Evolutionary conservation across 2,329 filamentous ascomycete species (phyloP).

Genomic region (Lecanicillium sp.): DNA sequence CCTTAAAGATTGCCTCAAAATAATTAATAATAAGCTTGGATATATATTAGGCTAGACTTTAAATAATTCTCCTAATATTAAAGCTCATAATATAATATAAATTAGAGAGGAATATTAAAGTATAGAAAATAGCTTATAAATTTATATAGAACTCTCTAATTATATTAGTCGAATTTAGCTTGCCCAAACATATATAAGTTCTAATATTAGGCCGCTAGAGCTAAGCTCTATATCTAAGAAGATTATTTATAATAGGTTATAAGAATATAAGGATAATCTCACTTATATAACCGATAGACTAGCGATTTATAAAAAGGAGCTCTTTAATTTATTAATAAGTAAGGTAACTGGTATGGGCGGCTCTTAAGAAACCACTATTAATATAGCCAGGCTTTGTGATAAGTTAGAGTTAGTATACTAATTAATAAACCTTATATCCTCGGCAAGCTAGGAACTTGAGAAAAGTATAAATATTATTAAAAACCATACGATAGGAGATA

Average conservation of each 20-base stretch:
- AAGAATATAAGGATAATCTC: slow-evolving; percentile 14
- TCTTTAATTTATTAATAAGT: background rate
- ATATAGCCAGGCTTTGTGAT: slow-evolving; percentile 12
- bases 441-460: slow-evolving; percentile 13
- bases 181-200: background rate
- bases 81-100: slow-evolving; percentile 9
- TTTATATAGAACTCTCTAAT: slow-evolving; percentile 18
- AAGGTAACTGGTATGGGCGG: background rate
- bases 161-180: slow-evolving; percentile 18
- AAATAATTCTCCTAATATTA: background rate
- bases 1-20: slow-evolving; percentile 15
- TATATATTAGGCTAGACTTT: slow-evolving; percentile 4
- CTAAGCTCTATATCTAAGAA: slow-evolving; percentile 6
- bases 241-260: slow-evolving; percentile 11
- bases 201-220: background rate
- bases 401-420: slow-evolving; percentile 14
- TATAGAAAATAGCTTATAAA: slow-evolving; percentile 18
- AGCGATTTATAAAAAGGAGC: slow-evolving; percentile 2
- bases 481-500: slow-evolving; percentile 18
- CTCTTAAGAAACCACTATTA: background rate
- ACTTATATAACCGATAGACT: background rate
- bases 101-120: slow-evolving; percentile 18
- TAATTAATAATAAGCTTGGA: slow-evolving; percentile 16
- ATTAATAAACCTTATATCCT: slow-evolving; percentile 13
- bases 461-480: slow-evolving; percentile 17